Conservation (phyloP, 2,329 filamentous ascomycete species). For the Corinectria fuckeliana region DNA sequence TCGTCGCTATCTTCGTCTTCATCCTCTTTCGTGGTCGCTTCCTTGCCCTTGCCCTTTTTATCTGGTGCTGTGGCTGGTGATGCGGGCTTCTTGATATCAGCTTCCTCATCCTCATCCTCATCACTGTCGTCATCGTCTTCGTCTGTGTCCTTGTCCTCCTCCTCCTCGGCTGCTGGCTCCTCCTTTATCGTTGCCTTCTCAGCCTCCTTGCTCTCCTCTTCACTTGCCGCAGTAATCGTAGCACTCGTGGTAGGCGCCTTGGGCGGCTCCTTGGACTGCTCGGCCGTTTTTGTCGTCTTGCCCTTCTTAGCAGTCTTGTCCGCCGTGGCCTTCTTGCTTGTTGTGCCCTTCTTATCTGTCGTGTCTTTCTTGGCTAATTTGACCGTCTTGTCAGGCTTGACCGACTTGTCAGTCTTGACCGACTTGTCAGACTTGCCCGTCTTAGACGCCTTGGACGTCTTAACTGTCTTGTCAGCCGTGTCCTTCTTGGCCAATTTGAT, state of each 20-base stretch:
- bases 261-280: no score
- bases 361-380: no score
- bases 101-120: not conserved
- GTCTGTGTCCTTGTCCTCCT: not conserved
- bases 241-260: not conserved
- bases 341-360: no score
- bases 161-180: not conserved
- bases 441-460: not conserved
- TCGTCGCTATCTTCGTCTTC: constrained; percentile 14
- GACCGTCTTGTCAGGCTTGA: no score
- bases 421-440: no score
- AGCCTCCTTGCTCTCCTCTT: not conserved
- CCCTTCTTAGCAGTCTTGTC: no score
- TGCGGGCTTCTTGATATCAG: not conserved
- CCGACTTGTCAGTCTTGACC: no score
- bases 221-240: not conserved
- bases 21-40: constrained; percentile 13
- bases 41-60: constrained; percentile 20
- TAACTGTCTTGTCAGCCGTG: no score
- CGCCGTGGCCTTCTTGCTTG: no score
- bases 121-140: not conserved
- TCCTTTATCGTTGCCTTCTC: not conserved
- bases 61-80: not conserved
- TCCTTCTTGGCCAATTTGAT: not conserved
- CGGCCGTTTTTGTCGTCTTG: not conserved